These are phyloP conservation scores for Lodderomyces elongisporus DNA, from an alignment of 1,139 yeast genomes.

Conservation along the genomic window DNA sequence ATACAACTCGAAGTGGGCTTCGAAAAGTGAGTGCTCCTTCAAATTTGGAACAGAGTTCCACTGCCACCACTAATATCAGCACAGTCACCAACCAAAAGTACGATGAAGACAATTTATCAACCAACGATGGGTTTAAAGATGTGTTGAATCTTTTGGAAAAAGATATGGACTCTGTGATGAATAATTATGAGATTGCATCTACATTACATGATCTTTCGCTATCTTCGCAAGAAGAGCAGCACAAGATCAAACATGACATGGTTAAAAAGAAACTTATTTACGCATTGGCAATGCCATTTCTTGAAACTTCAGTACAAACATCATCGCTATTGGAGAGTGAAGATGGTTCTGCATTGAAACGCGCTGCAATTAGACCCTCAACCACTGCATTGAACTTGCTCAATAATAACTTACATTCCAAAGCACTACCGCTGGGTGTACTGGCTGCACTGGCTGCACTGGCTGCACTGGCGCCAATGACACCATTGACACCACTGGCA, in stretches of 20 bases:
- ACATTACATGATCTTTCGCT: slow-evolving; percentile 56
- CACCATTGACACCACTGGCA: too few species aligned
- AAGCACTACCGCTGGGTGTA: too few species aligned
- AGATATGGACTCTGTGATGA: slow-evolving; percentile 24
- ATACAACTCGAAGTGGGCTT: slow-evolving; percentile 8
- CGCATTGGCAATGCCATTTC: slow-evolving; percentile 73
- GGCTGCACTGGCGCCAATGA: slow-evolving; percentile 1
- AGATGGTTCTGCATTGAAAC: slow-evolving; percentile 10
- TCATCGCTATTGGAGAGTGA: slow-evolving; percentile 28
- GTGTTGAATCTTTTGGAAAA: slow-evolving; percentile 40
- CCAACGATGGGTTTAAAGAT: slow-evolving; percentile 36
- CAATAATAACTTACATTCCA: slow-evolving; percentile 11
- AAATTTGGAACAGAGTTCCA: slow-evolving; percentile 1
- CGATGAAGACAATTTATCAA: background rate
- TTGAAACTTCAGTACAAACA: slow-evolving; percentile 48
- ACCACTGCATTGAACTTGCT: slow-evolving; percentile 27
- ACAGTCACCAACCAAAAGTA: background rate
- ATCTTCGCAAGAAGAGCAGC: slow-evolving; percentile 24
- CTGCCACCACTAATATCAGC: slow-evolving; percentile 1
- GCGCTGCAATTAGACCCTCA: slow-evolving; percentile 19
- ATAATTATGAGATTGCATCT: slow-evolving; percentile 41
- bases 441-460: too few species aligned
- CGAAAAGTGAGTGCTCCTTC: slow-evolving; percentile 5
- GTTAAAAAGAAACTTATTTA: slow-evolving; percentile 52
- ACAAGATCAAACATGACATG: slow-evolving; percentile 30